A percentile compares a stretch with the other conserved stretches of the same genome.
Evolutionary conservation across 1,284 basidiomycete genomes (phyloP).

Genomic region (Microbotryum intermedium): DNA sequence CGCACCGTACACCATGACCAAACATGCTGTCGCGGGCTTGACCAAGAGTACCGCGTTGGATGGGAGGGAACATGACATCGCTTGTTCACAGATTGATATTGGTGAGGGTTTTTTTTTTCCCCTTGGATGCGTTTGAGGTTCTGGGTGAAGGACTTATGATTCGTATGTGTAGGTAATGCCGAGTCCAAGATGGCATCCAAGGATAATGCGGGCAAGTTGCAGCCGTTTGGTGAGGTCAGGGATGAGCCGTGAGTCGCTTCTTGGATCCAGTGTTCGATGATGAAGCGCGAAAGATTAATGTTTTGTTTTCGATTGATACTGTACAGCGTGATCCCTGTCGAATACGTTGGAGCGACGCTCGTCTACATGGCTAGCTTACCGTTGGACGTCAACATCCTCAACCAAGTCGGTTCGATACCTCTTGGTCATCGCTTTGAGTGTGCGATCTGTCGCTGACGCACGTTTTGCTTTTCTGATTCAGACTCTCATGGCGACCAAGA

Average conservation of each 20-base stretch:
- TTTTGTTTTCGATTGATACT: not conserved
- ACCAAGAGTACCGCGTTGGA: conserved; percentile 68
- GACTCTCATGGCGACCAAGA: conserved; percentile 48
- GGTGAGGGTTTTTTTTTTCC: conserved; percentile 43
- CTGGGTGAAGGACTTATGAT: not conserved
- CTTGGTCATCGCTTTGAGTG: conserved; percentile 3
- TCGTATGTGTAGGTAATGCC: conserved; percentile 52
- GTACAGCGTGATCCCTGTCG: conserved; percentile 50
- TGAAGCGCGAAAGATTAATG: too few relatives aligned
- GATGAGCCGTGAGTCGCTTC: conserved; percentile 45
- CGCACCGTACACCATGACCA: conserved; percentile 61
- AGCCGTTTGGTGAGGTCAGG: conserved; percentile 56
- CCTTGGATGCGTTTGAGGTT: too few relatives aligned
- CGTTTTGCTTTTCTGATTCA: not conserved
- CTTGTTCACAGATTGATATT: conserved; percentile 70
- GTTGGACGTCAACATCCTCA: conserved; percentile 58
- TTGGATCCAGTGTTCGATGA: too few relatives aligned
- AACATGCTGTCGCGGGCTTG: conserved; percentile 66
- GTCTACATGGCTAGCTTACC: conserved; percentile 63
- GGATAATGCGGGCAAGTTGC: conserved; percentile 48
- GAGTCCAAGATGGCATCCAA: conserved; percentile 50
- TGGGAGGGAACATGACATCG: conserved; percentile 61
- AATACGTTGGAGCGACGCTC: conserved; percentile 60
- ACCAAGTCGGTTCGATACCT: too few relatives aligned
- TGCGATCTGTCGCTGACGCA: not conserved